These are phyloP conservation scores for Globisporangium echinulatum DNA, from an alignment of 352 stramenopile species.

Conservation along the genomic window DNA sequence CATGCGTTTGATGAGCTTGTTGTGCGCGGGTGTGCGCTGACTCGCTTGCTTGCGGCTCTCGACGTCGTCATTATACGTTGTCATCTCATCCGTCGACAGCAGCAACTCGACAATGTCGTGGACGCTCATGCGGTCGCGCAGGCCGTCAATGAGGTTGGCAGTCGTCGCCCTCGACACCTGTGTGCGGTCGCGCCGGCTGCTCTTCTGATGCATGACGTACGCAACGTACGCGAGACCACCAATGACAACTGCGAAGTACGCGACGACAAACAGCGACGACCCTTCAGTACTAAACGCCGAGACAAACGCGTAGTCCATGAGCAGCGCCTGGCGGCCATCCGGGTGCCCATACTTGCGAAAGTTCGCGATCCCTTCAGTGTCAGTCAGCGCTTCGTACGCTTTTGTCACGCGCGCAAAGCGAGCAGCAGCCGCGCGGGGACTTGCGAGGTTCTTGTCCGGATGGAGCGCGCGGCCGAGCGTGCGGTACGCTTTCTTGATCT, in stretches of 20 bases:
- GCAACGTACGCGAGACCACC: conserved; percentile 50
- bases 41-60: conserved; percentile 35
- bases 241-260: conserved; percentile 68
- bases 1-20: conserved; percentile 83
- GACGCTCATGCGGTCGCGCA: conserved; percentile 72
- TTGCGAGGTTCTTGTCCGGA: conserved; percentile 75
- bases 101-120: conserved; percentile 77
- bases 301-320: conserved; percentile 64
- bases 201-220: conserved; percentile 53
- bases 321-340: conserved; percentile 67
- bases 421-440: conserved; percentile 24
- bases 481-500: conserved; percentile 79
- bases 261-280: conserved; percentile 54
- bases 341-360: conserved; percentile 78
- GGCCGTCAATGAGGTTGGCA: conserved; percentile 33
- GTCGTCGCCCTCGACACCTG: conserved; percentile 47
- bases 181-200: conserved; percentile 50
- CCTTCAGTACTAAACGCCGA: conserved; percentile 38
- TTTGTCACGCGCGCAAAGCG: conserved; percentile 75
- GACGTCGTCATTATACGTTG: conserved; percentile 25
- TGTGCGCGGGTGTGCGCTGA: conserved; percentile 55
- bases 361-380: conserved; percentile 64
- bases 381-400: conserved; percentile 81
- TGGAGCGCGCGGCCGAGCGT: conserved; percentile 60
- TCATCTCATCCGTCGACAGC: conserved; percentile 75